Evolutionary conservation across 176 grass and related monocot genomes (phyloP), one percentile per base, ranked within the genome.

Genomic region (Tuctoria greenei): DNA sequence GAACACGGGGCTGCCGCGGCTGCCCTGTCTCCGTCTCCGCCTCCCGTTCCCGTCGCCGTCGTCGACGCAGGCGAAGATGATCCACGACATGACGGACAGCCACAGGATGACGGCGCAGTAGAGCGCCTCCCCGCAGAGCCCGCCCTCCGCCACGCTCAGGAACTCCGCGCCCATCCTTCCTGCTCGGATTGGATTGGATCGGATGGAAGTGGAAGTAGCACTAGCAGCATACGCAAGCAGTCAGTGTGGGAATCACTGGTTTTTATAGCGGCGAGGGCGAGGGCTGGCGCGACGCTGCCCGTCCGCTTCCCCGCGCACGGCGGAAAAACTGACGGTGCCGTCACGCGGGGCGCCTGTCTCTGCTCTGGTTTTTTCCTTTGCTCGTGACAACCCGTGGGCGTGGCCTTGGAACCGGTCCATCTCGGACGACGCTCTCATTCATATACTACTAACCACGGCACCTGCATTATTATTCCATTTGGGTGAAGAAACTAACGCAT

Each of bases 51-150:
- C 38, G 10, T 49, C 81, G 40, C 11, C 60, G 37, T 82, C 78
- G 64, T 87, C 84, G 61, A 81, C 84, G 45, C 79, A 75, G 40
- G 86, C 84, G 84, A 98, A 91, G 65, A 98, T 92, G 87, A 98
- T 92, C 82, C 86, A 89, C 17, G 91, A 89, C 76, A 92, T 57
- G 23, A 91, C 75, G 58, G 82, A 92, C 18, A 98, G 86, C 95
- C 95, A 94, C 18, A 89, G 65, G 67, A 97, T 88, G 78, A 97
- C 71, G n/a, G 86, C 84, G 81, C 79, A 86, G 81, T 93, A 97
- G 42, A 94, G 1, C 46, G 88, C 91, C 61, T 97, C 95, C 0
- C 95, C 95, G 79, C 91, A 84, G 0, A 79, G 60, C 0, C 88
- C 88, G 58, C 69, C 83, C 20, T 76, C 77, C 20, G 49, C 42